Evolutionary conservation across 495 filamentous ascomycete species (phyloP).

Genomic region (Mytilinidion resinicola): DNA sequence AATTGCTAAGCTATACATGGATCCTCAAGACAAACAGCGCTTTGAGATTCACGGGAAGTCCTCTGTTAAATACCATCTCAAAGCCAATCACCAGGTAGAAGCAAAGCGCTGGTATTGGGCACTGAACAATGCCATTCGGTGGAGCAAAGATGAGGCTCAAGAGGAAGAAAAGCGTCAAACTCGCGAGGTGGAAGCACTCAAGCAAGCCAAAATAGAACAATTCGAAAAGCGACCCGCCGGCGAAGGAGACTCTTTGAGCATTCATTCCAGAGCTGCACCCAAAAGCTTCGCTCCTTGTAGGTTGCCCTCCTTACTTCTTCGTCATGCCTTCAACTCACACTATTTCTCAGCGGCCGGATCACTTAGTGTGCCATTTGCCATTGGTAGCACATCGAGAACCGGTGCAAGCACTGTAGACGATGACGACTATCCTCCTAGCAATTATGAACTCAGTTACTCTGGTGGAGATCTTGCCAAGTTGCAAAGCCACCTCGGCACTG

Average conservation of each 20-base stretch:
- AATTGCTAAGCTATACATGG: constrained; percentile 91
- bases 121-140: constrained; percentile 96
- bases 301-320: neutral
- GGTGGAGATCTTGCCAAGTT: constrained; percentile 47
- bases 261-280: constrained; percentile 19
- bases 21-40: constrained; percentile 88
- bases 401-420: constrained; percentile 50
- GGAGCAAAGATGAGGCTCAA: constrained; percentile 92
- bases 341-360: constrained; percentile 16
- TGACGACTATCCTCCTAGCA: constrained; percentile 48
- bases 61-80: constrained; percentile 96
- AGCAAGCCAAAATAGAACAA: constrained; percentile 65
- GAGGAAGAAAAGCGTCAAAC: constrained; percentile 72
- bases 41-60: constrained; percentile 98
- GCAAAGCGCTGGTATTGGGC: constrained; percentile 97
- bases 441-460: constrained; percentile 52
- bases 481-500: constrained; percentile 41
- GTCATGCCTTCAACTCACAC: neutral
- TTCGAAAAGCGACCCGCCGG: constrained; percentile 39
- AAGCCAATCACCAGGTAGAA: constrained; percentile 91
- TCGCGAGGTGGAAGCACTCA: constrained; percentile 67
- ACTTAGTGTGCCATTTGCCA: constrained; percentile 44
- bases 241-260: constrained; percentile 48
- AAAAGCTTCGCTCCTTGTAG: constrained; percentile 20
- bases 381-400: constrained; percentile 33